Evolutionary conservation across 2,329 filamentous ascomycete species (phyloP).

Genomic region (Cordyceps cateniannulata): DNA sequence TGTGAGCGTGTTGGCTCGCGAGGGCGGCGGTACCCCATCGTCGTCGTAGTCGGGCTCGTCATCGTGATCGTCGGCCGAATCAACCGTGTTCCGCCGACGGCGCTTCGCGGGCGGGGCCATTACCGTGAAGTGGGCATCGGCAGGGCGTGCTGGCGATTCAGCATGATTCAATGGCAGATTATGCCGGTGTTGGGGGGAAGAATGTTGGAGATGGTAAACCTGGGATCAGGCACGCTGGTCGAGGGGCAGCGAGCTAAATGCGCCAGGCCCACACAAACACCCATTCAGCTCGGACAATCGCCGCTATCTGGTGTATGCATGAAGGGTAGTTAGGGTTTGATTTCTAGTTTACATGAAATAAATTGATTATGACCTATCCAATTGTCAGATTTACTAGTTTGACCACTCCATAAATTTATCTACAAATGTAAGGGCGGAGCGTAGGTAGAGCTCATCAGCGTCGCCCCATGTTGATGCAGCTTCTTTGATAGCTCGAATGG

Average conservation of each 20-base stretch:
- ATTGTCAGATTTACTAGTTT: constrained; percentile 22
- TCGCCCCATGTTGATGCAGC: constrained; percentile 71
- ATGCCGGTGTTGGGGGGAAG: background rate
- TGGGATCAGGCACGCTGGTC: background rate
- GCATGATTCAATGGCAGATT: constrained; percentile 8
- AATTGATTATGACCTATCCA: background rate
- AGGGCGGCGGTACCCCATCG: constrained; percentile 16
- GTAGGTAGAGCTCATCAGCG: constrained; percentile 56
- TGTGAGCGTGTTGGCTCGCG: constrained; percentile 39
- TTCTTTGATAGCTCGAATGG: constrained; percentile 67
- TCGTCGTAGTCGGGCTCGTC: constrained; percentile 21
- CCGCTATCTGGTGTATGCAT: background rate
- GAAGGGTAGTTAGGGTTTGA: background rate
- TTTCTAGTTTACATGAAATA: background rate
- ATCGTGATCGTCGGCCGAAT: constrained; percentile 44
- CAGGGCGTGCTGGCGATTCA: constrained; percentile 19
- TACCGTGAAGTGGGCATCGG: constrained; percentile 27
- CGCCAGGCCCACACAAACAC: constrained; percentile 1
- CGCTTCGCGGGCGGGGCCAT: constrained; percentile 56
- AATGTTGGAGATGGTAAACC: background rate
- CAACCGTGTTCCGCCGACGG: constrained; percentile 50
- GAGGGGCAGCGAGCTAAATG: background rate
- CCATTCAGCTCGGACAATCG: background rate
- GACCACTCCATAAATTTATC: constrained; percentile 68
- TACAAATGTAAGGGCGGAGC: constrained; percentile 63